Evolutionary conservation across 208 protist genomes (phyloP).

Genomic region (Crithidia sp.): DNA sequence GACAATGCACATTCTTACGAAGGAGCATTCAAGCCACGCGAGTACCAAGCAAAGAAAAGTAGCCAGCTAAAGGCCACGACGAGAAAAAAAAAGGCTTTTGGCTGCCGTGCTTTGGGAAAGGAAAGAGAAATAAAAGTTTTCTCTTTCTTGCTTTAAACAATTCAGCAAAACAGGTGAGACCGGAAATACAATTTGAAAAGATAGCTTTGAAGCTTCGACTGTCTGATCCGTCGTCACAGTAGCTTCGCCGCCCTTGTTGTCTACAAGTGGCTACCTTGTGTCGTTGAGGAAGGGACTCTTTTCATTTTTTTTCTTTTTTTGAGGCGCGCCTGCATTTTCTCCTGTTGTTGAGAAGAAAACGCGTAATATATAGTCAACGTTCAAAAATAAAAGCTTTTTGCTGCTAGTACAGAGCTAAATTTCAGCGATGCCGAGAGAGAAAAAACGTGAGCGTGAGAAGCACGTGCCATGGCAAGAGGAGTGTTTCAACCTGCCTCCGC

Average conservation of each 20-base stretch:
- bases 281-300: not conserved
- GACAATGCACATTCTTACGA: not conserved
- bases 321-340: too few species aligned
- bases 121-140: not conserved
- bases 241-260: not conserved
- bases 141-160: not conserved
- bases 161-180: not conserved
- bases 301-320: not conserved
- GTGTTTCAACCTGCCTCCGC: too few species aligned
- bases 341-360: too few species aligned
- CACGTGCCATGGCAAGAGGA: not conserved
- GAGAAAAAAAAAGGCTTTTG: not conserved
- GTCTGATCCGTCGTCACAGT: not conserved
- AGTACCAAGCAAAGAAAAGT: not conserved
- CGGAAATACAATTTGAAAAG: not conserved
- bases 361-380: not conserved
- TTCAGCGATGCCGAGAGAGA: not conserved
- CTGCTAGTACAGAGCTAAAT: not conserved
- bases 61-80: too few species aligned
- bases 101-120: not conserved
- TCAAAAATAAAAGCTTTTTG: constrained; percentile 7
- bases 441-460: not conserved
- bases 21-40: not conserved
- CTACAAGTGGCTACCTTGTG: not conserved
- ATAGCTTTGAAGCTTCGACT: not conserved